Base-by-base conservation (phyloP, 306 rosid genomes). In the Cucurbita maxima region DNA sequence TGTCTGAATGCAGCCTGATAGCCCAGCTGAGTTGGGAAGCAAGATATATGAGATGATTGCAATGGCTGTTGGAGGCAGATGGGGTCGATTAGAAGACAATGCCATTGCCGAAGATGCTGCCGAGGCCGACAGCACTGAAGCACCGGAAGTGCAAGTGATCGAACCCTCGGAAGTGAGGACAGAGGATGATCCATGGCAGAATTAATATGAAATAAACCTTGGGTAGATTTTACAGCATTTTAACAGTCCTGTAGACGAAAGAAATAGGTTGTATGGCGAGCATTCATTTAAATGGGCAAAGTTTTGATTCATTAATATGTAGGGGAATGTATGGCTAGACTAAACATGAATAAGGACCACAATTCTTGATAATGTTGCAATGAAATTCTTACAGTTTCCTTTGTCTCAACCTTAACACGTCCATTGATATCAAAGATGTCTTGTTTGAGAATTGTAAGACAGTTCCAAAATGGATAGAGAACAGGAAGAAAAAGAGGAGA, bases 41-140 rank as follows among this genome's bases (percentile, higher is more conserved):
- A 95, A 95, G 83, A 91, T 91, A 36, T 95, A 95, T 37, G 99
- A 90, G 84, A 89, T 95, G 97, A 95, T 95, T 96, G 85, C 96
- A 10, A 75, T 95, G 87, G 99, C 99, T 59, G 81, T 95, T 7
- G 99, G 99, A 72, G 99, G 99, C 75, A 86, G 96, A 81, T 95
- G 99, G 99, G 99, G 97, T 50, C 83, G 99, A 81, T 60, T 81
- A 51, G 97, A 91, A 64, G 92, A 81, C 40, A 74, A 57, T 53
- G 78, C 70, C 30, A 88, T 50, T 34, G 34, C 36, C 6, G 18
- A 59, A 3, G 76, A 73, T 20, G 20, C 40, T 71, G 34, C 70
- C 3, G 90, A 81, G 75, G 68, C 86, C 10, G 84, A 78, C 40
- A 16, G 83, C 1, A 43, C 30, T 20, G 91, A 84, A 79, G 64